Evolutionary conservation across 495 filamentous ascomycete genomes (phyloP), one percentile per base, ranked within the genome.

Genomic region (Massariosphaeria phaeospora): DNA sequence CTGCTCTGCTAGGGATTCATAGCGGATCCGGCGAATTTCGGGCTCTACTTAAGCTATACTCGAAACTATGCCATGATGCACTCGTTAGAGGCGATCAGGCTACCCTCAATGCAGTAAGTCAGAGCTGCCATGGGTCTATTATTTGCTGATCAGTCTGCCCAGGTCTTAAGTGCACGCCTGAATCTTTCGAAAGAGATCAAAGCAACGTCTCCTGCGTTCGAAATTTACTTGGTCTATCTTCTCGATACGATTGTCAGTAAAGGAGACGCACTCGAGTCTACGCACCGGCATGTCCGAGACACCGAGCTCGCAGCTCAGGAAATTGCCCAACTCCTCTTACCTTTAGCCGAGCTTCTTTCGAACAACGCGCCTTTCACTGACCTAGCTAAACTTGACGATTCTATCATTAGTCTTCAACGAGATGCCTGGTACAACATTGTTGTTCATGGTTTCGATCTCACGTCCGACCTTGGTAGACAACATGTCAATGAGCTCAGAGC

Each of bases 351-450:
- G 10, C 74, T 93, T 26, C 83, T 89, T 63, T 82, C 84, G 2
- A 21, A 72, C 68, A 31, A 80, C 54, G 75, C 77, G 18, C 59
- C 35, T 12, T 13, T 74, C 4, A 59, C 69, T 13, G 61, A 72
- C 39, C 23, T 47, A 13, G 20, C 38, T 7, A 72, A 73, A 38
- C 68, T 74, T 15, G 80, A 85, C 57, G 82, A 88, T 31, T 64
- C 43, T 3, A 44, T 69, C 20, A 57, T 66, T 40, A 76, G 80
- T 17, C 72, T 95, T 40, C 81, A 93, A 57, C 84, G 91, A 30
- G 89, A 97, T 74, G 88, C 88, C 12, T 98, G 93, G 93, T 96
- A 95, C 69, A 98, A 98, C 66, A 86, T 96, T 45, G 85, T 88
- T 25, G 84, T 96, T 7, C 91, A 97, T 67, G 91, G 90, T 27